Conservation (phyloP, 2,329 filamentous ascomycete species). For the Hypoxylon sp. region DNA sequence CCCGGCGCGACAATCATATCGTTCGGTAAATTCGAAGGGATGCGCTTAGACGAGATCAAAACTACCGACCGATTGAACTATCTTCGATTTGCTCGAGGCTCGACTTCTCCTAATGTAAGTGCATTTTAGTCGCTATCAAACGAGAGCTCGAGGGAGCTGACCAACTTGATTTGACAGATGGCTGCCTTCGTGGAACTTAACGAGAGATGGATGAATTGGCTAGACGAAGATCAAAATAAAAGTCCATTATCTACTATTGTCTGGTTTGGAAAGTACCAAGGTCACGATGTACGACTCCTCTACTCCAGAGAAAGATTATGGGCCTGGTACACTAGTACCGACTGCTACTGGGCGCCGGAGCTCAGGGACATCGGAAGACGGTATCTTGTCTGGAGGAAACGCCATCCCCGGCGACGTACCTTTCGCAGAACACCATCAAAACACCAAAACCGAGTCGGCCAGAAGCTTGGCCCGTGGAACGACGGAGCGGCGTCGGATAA, state of each 20-base stretch:
- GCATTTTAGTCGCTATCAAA: background rate
- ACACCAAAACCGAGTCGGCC: constrained; percentile 1
- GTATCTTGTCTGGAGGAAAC: background rate
- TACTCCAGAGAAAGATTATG: constrained; percentile 3
- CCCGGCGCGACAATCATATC: constrained; percentile 8
- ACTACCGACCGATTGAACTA: constrained; percentile 13
- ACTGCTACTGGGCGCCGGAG: constrained; percentile 2
- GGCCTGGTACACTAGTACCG: background rate
- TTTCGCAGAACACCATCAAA: background rate
- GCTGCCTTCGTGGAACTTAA: background rate
- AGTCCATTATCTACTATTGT: constrained; percentile 10
- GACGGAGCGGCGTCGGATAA: constrained; percentile 6
- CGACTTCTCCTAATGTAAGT: constrained; percentile 5
- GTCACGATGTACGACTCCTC: constrained; percentile 5
- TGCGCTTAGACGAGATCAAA: constrained; percentile 3
- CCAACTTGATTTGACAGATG: background rate
- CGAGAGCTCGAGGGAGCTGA: background rate
- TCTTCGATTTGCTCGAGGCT: constrained; percentile 4
- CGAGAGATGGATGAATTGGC: constrained; percentile 2
- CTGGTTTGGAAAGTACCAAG: constrained; percentile 14
- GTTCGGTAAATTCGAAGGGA: constrained; percentile 6
- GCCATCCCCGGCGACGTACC: background rate
- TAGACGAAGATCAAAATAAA: constrained; percentile 1
- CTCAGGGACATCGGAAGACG: constrained; percentile 4
- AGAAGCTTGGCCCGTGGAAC: background rate